Conservation (phyloP, 1,139 yeast species). For the Pichia kudriavzevii region DNA sequence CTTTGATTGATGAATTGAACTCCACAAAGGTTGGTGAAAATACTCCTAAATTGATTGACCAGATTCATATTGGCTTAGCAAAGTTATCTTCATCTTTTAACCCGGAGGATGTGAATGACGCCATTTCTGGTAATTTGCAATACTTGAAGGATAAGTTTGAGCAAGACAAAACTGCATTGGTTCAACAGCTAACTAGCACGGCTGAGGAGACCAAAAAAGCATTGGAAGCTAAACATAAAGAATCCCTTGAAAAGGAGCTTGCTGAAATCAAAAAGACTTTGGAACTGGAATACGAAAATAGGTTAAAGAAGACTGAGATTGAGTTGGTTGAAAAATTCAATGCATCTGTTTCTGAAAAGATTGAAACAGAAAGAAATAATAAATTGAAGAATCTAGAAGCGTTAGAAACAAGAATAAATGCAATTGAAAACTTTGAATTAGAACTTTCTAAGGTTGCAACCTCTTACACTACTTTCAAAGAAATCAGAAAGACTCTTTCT, state of each 20-base stretch:
- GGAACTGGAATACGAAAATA: slow-evolving; percentile 69
- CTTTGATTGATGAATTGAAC: slow-evolving; percentile 30
- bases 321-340: slow-evolving; percentile 70
- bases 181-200: slow-evolving; percentile 42
- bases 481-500: slow-evolving; percentile 49
- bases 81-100: slow-evolving; percentile 30
- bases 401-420: slow-evolving; percentile 49
- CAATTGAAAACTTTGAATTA: slow-evolving; percentile 52
- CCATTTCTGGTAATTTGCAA: slow-evolving; percentile 42
- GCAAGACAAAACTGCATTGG: slow-evolving; percentile 44
- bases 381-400: slow-evolving; percentile 64
- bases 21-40: slow-evolving; percentile 17
- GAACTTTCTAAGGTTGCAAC: slow-evolving; percentile 51
- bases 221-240: slow-evolving; percentile 56
- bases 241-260: slow-evolving; percentile 57
- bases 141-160: slow-evolving; percentile 39
- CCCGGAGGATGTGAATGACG: slow-evolving; percentile 42
- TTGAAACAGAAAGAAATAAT: slow-evolving; percentile 77
- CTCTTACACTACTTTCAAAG: slow-evolving; percentile 48
- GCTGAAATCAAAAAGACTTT: slow-evolving; percentile 64
- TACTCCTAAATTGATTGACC: slow-evolving; percentile 40
- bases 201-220: slow-evolving; percentile 49
- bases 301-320: slow-evolving; percentile 61
- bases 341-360: slow-evolving; percentile 49
- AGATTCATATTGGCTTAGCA: slow-evolving; percentile 34